Evolutionary conservation across 2,329 filamentous ascomycete genomes (phyloP), one percentile per base, ranked within the genome.

Genomic region (Colletotrichum sp.): DNA sequence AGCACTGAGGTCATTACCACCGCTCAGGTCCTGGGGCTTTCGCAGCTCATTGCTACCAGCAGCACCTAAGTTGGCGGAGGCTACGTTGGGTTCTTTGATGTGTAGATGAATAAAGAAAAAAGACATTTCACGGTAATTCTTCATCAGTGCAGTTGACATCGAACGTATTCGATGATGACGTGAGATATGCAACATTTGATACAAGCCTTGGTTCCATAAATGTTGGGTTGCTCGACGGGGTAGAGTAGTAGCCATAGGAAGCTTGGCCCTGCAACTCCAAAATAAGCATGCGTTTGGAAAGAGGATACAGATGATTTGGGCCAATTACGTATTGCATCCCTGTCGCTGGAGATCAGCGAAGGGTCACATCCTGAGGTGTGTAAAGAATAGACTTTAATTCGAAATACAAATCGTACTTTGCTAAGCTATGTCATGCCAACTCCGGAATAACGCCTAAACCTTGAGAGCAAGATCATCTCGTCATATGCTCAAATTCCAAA

Each of bases 1-100:
- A 73, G 70, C 5, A 32, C 32, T 3, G 56, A 58, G 16, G 36
- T 28, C 2, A 75, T 75, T 12, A 75, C 70, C 15, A 68, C 64
- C 9, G 64, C 64, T 10, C n/a, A 75, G 64, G 73, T 75, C 32
- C 30, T 75, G n/a, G 64, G 55, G 13, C 56, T 75, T 43, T 73
- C 73, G 56, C 64, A 68, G 48, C 64, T 34, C 12, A 75, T 75
- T 32, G 73, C 64, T n/a, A 52, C 73, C 13, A 73, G 73, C 56
- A 48, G 43, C 43, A 48, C 43, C n/a, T 48, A 48, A 21, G n/a
- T 48, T 48, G 43, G 10, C 2, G 10, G n/a, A 13, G 10, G 43
- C 9, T 21, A n/a, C n/a, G n/a, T 48, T 12, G 18, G 38, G 38
- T n/a, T 43, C 38, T 3, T 43, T 43, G 43, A 48, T 13, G 43